Percentiles rank a stretch among this genome's conserved stretches.
Evolutionary conservation across 768 basidiomycete genomes (phyloP).

Genomic region (Leccinum disarticulatum): DNA sequence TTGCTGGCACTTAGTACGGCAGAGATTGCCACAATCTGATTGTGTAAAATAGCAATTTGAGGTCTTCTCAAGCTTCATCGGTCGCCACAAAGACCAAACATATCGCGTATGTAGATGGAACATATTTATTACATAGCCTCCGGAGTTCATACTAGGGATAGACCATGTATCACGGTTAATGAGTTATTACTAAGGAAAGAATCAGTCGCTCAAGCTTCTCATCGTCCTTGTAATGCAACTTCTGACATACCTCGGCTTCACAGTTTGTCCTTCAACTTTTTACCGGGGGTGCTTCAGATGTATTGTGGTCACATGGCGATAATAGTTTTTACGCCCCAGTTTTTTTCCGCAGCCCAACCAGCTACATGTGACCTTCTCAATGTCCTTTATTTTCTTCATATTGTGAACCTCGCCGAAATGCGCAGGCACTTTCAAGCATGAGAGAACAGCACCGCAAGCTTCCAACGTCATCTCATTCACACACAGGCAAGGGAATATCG

Average conservation of each 20-base stretch:
- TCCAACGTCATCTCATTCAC: too few species aligned
- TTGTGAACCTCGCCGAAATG: not conserved
- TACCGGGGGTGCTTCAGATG: constrained; percentile 5
- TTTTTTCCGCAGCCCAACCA: not conserved
- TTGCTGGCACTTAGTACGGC: too few species aligned
- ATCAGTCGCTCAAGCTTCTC: not conserved
- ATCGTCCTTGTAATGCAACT: not conserved
- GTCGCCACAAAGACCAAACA: not conserved
- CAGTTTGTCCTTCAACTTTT: not conserved
- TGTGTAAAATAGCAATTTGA: too few species aligned
- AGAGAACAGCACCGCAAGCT: not conserved
- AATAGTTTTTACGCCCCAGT: not conserved
- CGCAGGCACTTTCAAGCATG: not conserved
- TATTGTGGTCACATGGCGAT: not conserved
- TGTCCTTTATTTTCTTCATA: not conserved
- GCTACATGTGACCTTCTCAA: not conserved
- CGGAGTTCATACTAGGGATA: not conserved
- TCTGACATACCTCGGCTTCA: not conserved
- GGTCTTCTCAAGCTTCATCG: too few species aligned
- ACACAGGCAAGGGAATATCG: not conserved
- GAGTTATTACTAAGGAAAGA: not conserved
- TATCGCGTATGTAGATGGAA: not conserved
- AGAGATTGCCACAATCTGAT: too few species aligned
- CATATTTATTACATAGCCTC: not conserved
- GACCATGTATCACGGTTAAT: not conserved